Conservation (phyloP, 106 monocot species). For the Phalaenopsis aphrodite region DNA sequence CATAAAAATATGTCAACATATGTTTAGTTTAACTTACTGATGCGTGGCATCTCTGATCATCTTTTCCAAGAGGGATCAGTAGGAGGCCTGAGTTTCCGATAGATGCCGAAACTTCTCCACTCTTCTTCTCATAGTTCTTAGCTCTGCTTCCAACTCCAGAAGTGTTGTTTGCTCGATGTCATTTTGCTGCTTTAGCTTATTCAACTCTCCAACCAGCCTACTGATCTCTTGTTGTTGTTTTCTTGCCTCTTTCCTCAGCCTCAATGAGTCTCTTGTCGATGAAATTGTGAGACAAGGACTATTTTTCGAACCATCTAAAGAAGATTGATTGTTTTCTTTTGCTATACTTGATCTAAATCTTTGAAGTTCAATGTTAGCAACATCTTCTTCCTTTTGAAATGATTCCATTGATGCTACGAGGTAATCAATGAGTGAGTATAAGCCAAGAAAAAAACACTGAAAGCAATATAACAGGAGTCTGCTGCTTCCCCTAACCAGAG, state of each 20-base stretch:
- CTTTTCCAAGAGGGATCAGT: slow-evolving; percentile 58
- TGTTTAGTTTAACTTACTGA: slow-evolving; percentile 45
- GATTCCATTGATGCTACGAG: slow-evolving; percentile 15
- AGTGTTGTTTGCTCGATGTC: slow-evolving; percentile 43
- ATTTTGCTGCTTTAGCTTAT: slow-evolving; percentile 43
- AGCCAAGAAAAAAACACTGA: too few relatives aligned
- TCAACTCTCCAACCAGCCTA: slow-evolving; percentile 42
- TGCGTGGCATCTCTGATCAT: slow-evolving; percentile 95
- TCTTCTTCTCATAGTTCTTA: slow-evolving; percentile 47
- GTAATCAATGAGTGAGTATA: background rate
- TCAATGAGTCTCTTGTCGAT: slow-evolving; percentile 68
- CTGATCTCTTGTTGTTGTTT: slow-evolving; percentile 48
- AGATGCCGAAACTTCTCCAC: slow-evolving; percentile 75
- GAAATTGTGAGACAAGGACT: slow-evolving; percentile 61
- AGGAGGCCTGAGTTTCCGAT: slow-evolving; percentile 74
- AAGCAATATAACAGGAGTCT: too few relatives aligned
- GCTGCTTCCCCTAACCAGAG: slow-evolving; percentile 20
- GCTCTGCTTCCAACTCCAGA: slow-evolving; percentile 51
- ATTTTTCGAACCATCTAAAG: background rate
- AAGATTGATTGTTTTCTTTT: slow-evolving; percentile 56
- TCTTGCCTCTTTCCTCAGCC: slow-evolving; percentile 40
- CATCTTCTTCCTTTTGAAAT: slow-evolving; percentile 19
- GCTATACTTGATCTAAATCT: slow-evolving; percentile 18
- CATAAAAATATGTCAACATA: too few relatives aligned
- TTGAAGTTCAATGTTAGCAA: slow-evolving; percentile 11